A percentile compares a stretch with the other conserved stretches of the same genome.
These are phyloP conservation scores for Mixia osmundae DNA, from an alignment of 1,284 basidiomycete genomes.

Conservation along the genomic window DNA sequence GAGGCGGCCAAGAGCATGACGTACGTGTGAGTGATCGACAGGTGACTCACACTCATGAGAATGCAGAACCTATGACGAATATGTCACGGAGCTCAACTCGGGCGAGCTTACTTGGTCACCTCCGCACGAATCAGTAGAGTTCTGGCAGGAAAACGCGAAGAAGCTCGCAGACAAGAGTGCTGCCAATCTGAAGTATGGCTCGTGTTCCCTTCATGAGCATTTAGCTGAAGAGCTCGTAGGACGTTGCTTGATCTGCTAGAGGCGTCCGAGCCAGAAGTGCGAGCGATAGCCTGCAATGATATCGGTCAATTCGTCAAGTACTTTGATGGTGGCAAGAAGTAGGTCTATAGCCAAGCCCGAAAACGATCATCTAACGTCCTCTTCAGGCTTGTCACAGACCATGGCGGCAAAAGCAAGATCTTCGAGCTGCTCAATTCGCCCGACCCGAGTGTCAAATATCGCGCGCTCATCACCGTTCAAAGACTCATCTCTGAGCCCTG, in stretches of 20 bases:
- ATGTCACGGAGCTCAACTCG: constrained; percentile 65
- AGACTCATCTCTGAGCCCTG: too few relatives aligned
- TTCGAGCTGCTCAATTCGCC: constrained; percentile 87
- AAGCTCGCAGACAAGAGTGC: constrained; percentile 61
- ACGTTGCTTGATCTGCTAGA: constrained; percentile 45
- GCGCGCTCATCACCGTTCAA: constrained; percentile 52
- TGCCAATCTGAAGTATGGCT: neutral
- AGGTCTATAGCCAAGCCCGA: too few relatives aligned
- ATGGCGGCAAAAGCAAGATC: constrained; percentile 67
- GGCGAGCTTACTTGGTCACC: constrained; percentile 87
- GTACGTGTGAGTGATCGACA: constrained; percentile 27
- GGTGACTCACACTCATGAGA: neutral
- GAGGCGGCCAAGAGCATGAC: constrained; percentile 65
- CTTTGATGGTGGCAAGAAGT: constrained; percentile 76
- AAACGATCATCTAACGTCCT: constrained; percentile 4
- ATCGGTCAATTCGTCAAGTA: constrained; percentile 83
- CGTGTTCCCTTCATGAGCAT: neutral
- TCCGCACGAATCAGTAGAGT: constrained; percentile 82
- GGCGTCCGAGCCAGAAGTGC: constrained; percentile 42
- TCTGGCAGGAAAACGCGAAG: constrained; percentile 85
- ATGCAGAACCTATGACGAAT: constrained; percentile 77
- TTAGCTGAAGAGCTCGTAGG: constrained; percentile 25
- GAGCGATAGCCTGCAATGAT: constrained; percentile 75
- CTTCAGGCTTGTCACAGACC: constrained; percentile 47
- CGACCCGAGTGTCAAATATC: constrained; percentile 73